Base-by-base conservation (phyloP, 495 filamentous ascomycete species). In the Acidomyces sp. region DNA sequence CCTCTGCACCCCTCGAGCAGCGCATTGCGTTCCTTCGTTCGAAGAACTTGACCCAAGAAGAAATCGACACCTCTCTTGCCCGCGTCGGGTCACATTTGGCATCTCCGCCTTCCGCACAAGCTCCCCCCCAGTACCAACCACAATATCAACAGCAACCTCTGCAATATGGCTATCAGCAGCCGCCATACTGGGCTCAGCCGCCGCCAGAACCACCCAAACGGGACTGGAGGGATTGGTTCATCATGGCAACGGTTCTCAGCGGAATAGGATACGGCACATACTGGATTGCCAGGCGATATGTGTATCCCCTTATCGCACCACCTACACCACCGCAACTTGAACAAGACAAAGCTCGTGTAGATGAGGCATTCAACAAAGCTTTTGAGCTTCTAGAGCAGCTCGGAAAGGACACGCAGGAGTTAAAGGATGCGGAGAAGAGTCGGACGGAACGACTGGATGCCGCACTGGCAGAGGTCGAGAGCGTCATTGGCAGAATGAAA, bases 161-260 rank as follows among this genome's bases (percentile, higher is more conserved):
- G 40, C 80, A 75, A 58, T 85, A 87, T 68, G 75, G 74, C 11
- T 61, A 62, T 39, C 42, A 45, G 17, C 73, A 71, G 52, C 62
- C 63, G 17, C 72, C 71, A 43, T 85, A 82, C 57, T 92, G 85
- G 64, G 62, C 60, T 58, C 79, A 78, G 41, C 75, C 74, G 13
- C 77, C 78, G 37, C 70, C 71, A 52, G 69, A 78, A 45, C 18
- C 24, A 19, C 84, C 90, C 5, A 77, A 75, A 52, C 72, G 90
- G 46, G 90, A 99, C 58, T 99, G 90, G 90, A 72, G 90, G 34
- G 90, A 99, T 53, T 95, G 83, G 81, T 99, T 95, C 57, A 93
- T 95, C 50, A 85, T 93, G 82, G 86, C 87, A 6, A 95, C 86
- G 0, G 80, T 93, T 6, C 78, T 88, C 46, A 79, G 82, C 29